Conservation (phyloP, 1,284 basidiomycete genomes). For the Pascua sp. region DNA sequence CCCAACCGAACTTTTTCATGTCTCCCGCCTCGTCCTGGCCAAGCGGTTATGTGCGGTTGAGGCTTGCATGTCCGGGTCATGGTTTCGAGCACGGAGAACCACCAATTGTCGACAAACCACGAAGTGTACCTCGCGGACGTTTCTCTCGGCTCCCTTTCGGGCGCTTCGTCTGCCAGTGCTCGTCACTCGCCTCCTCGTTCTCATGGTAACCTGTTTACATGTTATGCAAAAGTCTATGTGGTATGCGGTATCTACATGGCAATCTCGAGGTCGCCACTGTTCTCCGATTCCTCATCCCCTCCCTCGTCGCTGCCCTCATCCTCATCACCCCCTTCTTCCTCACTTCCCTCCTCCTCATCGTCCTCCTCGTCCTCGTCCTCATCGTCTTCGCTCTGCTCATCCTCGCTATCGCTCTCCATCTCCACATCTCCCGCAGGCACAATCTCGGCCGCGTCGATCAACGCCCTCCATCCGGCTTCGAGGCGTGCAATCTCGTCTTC, state of each 20-base stretch:
- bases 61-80: neutral
- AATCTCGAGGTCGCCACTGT: conserved; percentile 15
- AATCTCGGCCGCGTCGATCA: conserved; percentile 15
- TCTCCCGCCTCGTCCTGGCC: no score
- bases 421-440: conserved; percentile 12
- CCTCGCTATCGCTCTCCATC: conserved; percentile 15
- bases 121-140: no score
- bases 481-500: conserved; percentile 10
- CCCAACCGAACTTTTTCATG: no score
- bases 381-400: conserved; percentile 13
- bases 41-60: no score
- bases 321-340: conserved; percentile 54
- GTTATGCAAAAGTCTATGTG: neutral
- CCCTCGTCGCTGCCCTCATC: conserved; percentile 42
- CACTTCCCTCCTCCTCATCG: conserved; percentile 50
- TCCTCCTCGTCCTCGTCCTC: conserved; percentile 29
- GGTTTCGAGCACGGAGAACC: neutral
- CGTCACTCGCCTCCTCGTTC: neutral
- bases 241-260: conserved; percentile 10
- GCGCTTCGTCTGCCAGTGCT: neutral
- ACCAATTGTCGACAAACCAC: neutral
- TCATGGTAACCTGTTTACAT: neutral
- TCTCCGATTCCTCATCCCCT: conserved; percentile 8
- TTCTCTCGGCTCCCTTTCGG: no score
- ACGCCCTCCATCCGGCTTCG: conserved; percentile 24